Percentiles rank a stretch among this genome's conserved stretches.
Evolutionary conservation across 371 early-diverging fungal genomes (phyloP).

Genomic region (Zopfochytrium polystomum): DNA sequence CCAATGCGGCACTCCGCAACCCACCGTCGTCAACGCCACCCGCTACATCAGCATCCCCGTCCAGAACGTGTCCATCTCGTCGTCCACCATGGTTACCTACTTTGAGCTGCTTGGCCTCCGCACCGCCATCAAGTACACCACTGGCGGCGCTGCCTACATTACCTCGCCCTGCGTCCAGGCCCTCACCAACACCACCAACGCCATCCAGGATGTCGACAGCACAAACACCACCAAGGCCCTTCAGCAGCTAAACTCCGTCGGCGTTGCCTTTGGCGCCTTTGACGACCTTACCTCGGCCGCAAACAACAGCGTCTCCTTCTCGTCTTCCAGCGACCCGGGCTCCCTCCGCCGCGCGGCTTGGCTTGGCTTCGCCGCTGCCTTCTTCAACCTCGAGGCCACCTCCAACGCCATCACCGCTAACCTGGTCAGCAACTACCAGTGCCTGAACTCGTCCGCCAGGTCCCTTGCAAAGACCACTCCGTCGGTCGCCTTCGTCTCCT

Average conservation of each 20-base stretch:
- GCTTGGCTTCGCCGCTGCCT: conserved; percentile 20
- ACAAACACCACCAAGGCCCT: conserved; percentile 1
- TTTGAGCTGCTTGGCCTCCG: conserved; percentile 29
- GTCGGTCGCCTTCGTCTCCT: conserved; percentile 16
- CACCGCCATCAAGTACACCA: conserved; percentile 13
- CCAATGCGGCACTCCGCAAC: conserved; percentile 39
- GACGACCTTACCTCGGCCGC: conserved; percentile 1
- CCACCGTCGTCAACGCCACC: conserved; percentile 23
- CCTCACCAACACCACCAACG: conserved; percentile 7
- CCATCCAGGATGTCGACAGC: conserved; percentile 14
- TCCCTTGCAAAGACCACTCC: conserved; percentile 8
- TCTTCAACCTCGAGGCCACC: conserved; percentile 30
- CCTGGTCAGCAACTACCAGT: conserved; percentile 20
- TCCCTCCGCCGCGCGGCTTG: conserved; percentile 25
- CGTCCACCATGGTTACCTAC: conserved; percentile 34
- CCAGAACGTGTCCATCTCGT: conserved; percentile 18
- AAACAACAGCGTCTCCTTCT: conserved; percentile 27
- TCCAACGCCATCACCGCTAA: conserved; percentile 23
- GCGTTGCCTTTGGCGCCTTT: conserved; percentile 15
- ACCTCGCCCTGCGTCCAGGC: conserved; percentile 29
- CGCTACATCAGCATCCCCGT: conserved; percentile 28
- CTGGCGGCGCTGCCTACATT: conserved; percentile 23
- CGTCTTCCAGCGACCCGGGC: conserved; percentile 26
- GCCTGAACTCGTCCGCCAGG: conserved; percentile 18
- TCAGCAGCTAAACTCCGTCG: conserved; percentile 8